Base-by-base conservation (phyloP, 1,139 yeast genomes). In the Pneumocystis wakefieldiae region DNA sequence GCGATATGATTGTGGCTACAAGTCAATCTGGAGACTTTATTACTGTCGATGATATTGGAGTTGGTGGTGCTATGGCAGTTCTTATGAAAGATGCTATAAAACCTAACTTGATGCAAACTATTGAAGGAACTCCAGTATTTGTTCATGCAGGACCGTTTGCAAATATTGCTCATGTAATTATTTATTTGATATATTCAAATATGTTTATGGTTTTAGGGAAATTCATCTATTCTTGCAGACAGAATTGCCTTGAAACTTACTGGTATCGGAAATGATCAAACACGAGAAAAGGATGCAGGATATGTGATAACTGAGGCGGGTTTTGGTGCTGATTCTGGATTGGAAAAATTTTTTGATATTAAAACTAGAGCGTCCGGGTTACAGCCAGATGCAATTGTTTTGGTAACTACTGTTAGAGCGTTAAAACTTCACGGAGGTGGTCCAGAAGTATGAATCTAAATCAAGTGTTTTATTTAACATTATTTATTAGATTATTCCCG, bases 111-210 rank as follows among this genome's bases (percentile, higher is more conserved):
- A 92, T 92, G 98, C 98, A 92, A 78, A 89, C 97, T 63, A 81
- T 92, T 70, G 98, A 92, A 77, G 98, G 98, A 68, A 90, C 97
- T 35, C 98, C 98, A 42, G 98, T 92, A 59, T 85, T 92, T 71
- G 96, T 92, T 63, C 98, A 92, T 74, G 97, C 97, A 65, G 98
- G 98, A 68, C 98, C 98, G 62, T 92, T 92, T 74, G 98, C 98
- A 70, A 92, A 92, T 76, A 92, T 92, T 69, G 88, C 96, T 61
- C 92, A 92, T 73, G 98, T 97, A 73, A 97, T 97, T 7, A 67
- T 66, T 37, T 37, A 19, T 29, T 48, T 48, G 14, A 24, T 24
- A 24, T 24, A 5, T 24, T 48, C 12, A 8, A 39, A 0, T 29
- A 37, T 39, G n/a, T 28, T 57, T 19, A 37, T 24, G 85, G 89